Conservation (phyloP, 768 basidiomycete species). For the Scleroderma bovista region DNA sequence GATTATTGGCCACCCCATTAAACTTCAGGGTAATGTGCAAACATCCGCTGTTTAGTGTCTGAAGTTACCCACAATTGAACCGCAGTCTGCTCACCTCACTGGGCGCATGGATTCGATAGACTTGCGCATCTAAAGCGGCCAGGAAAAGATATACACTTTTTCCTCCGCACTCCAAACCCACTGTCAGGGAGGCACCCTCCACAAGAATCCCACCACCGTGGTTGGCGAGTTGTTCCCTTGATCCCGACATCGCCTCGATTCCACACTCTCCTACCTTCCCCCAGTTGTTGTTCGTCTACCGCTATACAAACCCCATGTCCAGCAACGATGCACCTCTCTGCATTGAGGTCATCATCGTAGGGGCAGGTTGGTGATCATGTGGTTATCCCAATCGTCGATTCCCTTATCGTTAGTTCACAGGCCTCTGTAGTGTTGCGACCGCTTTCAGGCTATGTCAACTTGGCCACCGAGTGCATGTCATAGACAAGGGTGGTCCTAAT, state of each 20-base stretch:
- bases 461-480: conserved; percentile 54
- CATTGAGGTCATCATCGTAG: conserved; percentile 29
- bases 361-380: conserved; percentile 20
- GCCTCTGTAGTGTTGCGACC: conserved; percentile 51
- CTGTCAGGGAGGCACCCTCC: not conserved
- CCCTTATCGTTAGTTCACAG: conserved; percentile 6
- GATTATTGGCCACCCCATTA: not conserved
- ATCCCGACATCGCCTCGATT: not conserved
- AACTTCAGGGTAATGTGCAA: too few species aligned
- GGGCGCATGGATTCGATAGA: not conserved
- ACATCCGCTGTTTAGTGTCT: too few species aligned
- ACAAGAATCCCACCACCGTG: not conserved
- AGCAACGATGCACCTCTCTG: conserved; percentile 17
- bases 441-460: conserved; percentile 52
- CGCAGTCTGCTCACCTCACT: too few species aligned
- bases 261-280: not conserved
- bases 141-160: not conserved
- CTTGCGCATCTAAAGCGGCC: not conserved
- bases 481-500: conserved; percentile 46
- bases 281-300: not conserved
- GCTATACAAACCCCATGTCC: conserved; percentile 9
- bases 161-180: not conserved
- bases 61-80: too few species aligned
- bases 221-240: not conserved
- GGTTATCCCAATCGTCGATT: not conserved